Evolutionary conservation across 2,329 filamentous ascomycete genomes (phyloP).

Genomic region (Calonectria pauciramosa): DNA sequence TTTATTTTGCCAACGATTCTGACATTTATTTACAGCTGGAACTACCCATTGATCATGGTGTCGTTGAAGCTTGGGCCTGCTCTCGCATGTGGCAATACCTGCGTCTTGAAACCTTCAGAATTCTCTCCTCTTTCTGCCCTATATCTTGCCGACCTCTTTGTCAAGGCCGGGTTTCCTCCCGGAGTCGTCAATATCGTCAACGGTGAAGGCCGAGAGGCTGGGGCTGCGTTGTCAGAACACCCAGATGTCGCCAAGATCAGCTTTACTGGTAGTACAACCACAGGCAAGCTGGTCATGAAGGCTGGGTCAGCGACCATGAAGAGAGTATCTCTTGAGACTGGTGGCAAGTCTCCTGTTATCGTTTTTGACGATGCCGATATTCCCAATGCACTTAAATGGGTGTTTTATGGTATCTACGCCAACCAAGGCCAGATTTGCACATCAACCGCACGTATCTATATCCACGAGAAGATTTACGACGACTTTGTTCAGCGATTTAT

Average conservation of each 20-base stretch:
- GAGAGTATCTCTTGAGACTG: slow-evolving; percentile 70
- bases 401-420: slow-evolving; percentile 57
- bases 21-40: slow-evolving; percentile 16
- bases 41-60: slow-evolving; percentile 59
- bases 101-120: slow-evolving; percentile 71
- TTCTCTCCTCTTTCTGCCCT: slow-evolving; percentile 71
- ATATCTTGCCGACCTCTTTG: slow-evolving; percentile 73
- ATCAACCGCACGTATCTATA: slow-evolving; percentile 70
- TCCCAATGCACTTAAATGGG: slow-evolving; percentile 71
- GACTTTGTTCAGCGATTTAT: slow-evolving; percentile 70
- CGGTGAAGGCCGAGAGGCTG: slow-evolving; percentile 73
- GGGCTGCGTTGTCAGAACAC: slow-evolving; percentile 74
- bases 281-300: slow-evolving; percentile 78
- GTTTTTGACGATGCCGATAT: slow-evolving; percentile 72
- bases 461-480: slow-evolving; percentile 70
- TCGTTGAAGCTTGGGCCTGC: slow-evolving; percentile 78
- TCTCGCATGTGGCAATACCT: slow-evolving; percentile 71
- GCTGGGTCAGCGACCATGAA: slow-evolving; percentile 70
- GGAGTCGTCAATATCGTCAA: slow-evolving; percentile 81
- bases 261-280: slow-evolving; percentile 78
- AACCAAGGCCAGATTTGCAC: slow-evolving; percentile 72
- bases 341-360: slow-evolving; percentile 69
- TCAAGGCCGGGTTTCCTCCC: slow-evolving; percentile 78
- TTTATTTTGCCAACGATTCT: background rate
- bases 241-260: slow-evolving; percentile 76